Percentiles rank a stretch among this genome's conserved stretches.
Evolutionary conservation across 2,329 filamentous ascomycete genomes (phyloP).

Genomic region (Penicillium hesseltinei): DNA sequence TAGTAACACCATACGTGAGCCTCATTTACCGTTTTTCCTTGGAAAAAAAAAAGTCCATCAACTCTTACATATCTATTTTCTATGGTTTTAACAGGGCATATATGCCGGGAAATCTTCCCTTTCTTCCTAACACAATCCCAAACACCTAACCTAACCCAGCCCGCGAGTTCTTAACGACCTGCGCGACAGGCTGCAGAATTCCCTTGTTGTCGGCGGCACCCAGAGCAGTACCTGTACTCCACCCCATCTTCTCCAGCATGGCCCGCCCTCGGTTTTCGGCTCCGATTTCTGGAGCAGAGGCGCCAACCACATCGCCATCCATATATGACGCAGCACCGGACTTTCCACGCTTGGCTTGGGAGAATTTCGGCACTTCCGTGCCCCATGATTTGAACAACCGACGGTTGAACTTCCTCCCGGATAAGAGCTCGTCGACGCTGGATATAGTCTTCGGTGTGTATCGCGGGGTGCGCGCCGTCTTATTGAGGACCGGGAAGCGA

Average conservation of each 20-base stretch:
- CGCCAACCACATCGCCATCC: slow-evolving; percentile 87
- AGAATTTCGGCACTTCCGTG: slow-evolving; percentile 18
- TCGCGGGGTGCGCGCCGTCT: slow-evolving; percentile 64
- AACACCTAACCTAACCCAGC: slow-evolving; percentile 68
- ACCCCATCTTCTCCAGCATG: slow-evolving; percentile 97
- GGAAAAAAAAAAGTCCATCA: neutral
- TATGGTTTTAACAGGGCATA: neutral
- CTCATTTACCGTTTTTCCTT: neutral
- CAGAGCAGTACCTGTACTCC: slow-evolving; percentile 80
- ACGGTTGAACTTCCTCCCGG: slow-evolving; percentile 32
- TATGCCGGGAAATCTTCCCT: too few relatives aligned
- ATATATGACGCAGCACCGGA: slow-evolving; percentile 57
- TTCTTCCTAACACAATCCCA: neutral
- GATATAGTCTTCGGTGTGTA: slow-evolving; percentile 59
- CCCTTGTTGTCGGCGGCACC: slow-evolving; percentile 82
- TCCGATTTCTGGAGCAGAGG: slow-evolving; percentile 77
- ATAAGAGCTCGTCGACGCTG: slow-evolving; percentile 43
- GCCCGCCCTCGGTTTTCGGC: slow-evolving; percentile 77
- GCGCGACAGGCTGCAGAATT: slow-evolving; percentile 78
- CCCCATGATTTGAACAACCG: slow-evolving; percentile 28
- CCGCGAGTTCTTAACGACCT: slow-evolving; percentile 82
- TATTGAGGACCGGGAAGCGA: slow-evolving; percentile 74
- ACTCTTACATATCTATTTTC: neutral
- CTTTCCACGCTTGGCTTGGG: slow-evolving; percentile 36
- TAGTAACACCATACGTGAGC: neutral